phyloP scores from a whole-genome alignment of 208 protist species.

The Trichomonas tenax region DNA sequence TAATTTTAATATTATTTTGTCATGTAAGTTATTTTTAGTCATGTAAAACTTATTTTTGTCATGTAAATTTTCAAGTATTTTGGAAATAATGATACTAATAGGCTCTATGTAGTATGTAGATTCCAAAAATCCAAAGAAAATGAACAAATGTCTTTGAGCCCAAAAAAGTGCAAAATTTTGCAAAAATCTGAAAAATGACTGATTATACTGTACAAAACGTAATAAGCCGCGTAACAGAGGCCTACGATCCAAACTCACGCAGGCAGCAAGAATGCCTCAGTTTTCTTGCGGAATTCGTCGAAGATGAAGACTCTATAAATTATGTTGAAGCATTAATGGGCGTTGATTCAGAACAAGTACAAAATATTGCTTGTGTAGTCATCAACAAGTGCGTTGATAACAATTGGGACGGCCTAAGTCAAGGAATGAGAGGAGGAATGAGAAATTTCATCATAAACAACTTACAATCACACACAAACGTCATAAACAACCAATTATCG shows the following conservation, averaged over 20 bases:
- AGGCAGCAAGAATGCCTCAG: background rate
- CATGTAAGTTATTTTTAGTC: no score
- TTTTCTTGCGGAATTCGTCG: background rate
- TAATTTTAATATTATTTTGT: no score
- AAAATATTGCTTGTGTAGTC: background rate
- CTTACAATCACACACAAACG: background rate
- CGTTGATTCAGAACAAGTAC: background rate
- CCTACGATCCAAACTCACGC: background rate
- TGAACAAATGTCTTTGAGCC: no score
- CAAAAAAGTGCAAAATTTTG: no score
- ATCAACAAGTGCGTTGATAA: background rate
- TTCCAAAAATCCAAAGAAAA: no score
- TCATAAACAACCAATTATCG: background rate
- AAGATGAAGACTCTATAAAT: background rate
- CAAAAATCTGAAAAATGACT: no score
- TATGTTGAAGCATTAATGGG: background rate
- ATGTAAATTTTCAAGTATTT: no score
- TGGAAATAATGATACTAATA: no score
- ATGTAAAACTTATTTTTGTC: no score
- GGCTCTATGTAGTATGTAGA: no score
- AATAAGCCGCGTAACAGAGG: background rate
- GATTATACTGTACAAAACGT: background rate
- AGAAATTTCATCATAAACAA: background rate
- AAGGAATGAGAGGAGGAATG: background rate
- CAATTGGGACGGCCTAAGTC: background rate